These are phyloP conservation scores for Trametes sanguinea DNA, from an alignment of 768 basidiomycete genomes.

Conservation along the genomic window DNA sequence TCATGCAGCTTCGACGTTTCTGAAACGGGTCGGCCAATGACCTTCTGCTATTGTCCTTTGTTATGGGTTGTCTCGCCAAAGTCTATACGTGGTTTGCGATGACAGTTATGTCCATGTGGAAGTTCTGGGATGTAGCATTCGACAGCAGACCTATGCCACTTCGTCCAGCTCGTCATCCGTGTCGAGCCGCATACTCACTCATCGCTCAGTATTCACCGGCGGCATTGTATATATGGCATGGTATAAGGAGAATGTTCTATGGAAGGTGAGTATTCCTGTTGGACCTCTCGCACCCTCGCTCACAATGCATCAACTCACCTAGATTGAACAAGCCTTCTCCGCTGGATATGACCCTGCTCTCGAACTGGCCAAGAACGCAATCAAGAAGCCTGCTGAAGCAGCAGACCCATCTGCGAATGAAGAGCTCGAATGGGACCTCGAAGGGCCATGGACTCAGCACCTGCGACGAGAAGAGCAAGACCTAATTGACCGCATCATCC, in stretches of 20 bases:
- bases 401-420: constrained; percentile 17
- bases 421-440: constrained; percentile 36
- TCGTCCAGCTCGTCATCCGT: too few relatives aligned
- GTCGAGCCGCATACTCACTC: neutral
- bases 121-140: too few relatives aligned
- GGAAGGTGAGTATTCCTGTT: constrained; percentile 54
- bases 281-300: neutral
- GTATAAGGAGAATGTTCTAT: constrained; percentile 83
- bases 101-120: too few relatives aligned
- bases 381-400: constrained; percentile 34
- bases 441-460: constrained; percentile 56
- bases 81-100: too few relatives aligned
- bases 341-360: constrained; percentile 84
- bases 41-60: too few relatives aligned
- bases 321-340: constrained; percentile 80
- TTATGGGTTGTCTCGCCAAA: too few relatives aligned
- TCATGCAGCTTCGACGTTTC: too few relatives aligned
- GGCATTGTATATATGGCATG: constrained; percentile 72
- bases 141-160: too few relatives aligned
- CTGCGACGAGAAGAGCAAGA: constrained; percentile 76
- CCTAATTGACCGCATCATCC: constrained; percentile 73
- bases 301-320: neutral
- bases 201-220: constrained; percentile 58
- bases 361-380: constrained; percentile 59
- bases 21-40: too few relatives aligned